Evolutionary conservation across 2,329 filamentous ascomycete species (phyloP).

Genomic region (Berkeleyomyces basicola): DNA sequence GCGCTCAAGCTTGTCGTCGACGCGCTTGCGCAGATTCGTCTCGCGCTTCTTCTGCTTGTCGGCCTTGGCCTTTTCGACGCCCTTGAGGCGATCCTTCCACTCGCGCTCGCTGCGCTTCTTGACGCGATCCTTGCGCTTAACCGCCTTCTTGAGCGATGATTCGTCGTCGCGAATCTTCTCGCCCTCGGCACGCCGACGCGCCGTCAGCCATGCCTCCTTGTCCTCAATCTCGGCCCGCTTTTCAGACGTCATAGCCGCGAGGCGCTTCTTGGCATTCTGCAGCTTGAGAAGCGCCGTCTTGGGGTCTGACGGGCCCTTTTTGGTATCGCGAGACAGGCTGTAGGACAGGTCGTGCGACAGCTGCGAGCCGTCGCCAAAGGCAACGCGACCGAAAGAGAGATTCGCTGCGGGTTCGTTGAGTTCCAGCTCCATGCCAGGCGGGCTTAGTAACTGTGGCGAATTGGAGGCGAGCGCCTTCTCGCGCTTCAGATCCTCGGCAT

Average conservation of each 20-base stretch:
- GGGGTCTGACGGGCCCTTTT: constrained; percentile 69
- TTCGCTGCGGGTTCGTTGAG: constrained; percentile 31
- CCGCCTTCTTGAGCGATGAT: constrained; percentile 73
- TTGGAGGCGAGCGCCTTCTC: constrained; percentile 47
- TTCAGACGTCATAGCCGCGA: constrained; percentile 56
- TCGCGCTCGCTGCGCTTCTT: constrained; percentile 89
- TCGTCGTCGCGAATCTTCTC: constrained; percentile 82
- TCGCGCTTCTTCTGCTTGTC: constrained; percentile 70
- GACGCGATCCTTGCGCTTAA: constrained; percentile 78
- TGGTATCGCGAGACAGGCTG: constrained; percentile 37
- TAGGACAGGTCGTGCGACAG: constrained; percentile 57
- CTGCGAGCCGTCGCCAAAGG: constrained; percentile 71
- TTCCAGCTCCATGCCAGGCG: constrained; percentile 26
- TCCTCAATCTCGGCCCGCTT: constrained; percentile 79
- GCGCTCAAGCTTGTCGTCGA: constrained; percentile 51
- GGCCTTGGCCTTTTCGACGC: constrained; percentile 59
- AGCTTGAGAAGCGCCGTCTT: constrained; percentile 73
- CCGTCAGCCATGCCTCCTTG: constrained; percentile 88
- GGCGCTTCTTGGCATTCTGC: constrained; percentile 69
- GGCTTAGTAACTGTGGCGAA: constrained; percentile 43
- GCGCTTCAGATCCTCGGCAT: constrained; percentile 56
- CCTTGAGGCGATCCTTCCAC: constrained; percentile 59
- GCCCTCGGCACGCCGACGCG: constrained; percentile 74
- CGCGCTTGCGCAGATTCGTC: constrained; percentile 57
- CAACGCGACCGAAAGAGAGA: constrained; percentile 82